Evolutionary conservation across 371 early-diverging fungal species (phyloP).

Genomic region (Mucor racemosus): DNA sequence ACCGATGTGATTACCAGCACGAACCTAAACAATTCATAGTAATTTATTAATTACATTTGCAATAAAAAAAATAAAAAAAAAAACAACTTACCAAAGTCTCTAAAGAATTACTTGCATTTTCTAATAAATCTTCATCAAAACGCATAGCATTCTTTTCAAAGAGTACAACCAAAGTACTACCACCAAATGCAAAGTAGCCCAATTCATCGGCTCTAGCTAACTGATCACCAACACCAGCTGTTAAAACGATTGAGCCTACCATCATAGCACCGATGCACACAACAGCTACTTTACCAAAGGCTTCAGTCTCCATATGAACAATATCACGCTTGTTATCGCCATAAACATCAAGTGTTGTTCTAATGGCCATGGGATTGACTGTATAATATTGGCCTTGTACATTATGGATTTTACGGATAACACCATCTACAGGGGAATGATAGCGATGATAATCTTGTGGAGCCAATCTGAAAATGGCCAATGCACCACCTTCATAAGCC

Average conservation of each 20-base stretch:
- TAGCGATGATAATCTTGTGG: slow-evolving; percentile 93
- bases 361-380: slow-evolving; percentile 89
- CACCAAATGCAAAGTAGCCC: slow-evolving; percentile 85
- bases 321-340: slow-evolving; percentile 83
- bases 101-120: slow-evolving; percentile 57
- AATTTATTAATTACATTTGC: too few relatives aligned
- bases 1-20: slow-evolving; percentile 36
- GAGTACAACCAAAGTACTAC: slow-evolving; percentile 77
- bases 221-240: slow-evolving; percentile 55
- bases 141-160: slow-evolving; percentile 67
- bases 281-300: slow-evolving; percentile 78
- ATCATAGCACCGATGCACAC: slow-evolving; percentile 88
- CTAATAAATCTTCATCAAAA: slow-evolving; percentile 73
- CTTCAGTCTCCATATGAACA: slow-evolving; percentile 68
- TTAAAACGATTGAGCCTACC: slow-evolving; percentile 85
- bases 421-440: slow-evolving; percentile 83
- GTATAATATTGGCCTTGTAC: slow-evolving; percentile 82
- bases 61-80: neutral
- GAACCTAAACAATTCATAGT: slow-evolving; percentile 13
- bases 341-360: slow-evolving; percentile 79
- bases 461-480: slow-evolving; percentile 83
- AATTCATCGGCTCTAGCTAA: slow-evolving; percentile 78
- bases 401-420: slow-evolving; percentile 57
- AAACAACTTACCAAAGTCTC: slow-evolving; percentile 56
- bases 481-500: slow-evolving; percentile 66